Base-by-base conservation (phyloP, 768 basidiomycete genomes). In the Aureoboletus auriporus region DNA sequence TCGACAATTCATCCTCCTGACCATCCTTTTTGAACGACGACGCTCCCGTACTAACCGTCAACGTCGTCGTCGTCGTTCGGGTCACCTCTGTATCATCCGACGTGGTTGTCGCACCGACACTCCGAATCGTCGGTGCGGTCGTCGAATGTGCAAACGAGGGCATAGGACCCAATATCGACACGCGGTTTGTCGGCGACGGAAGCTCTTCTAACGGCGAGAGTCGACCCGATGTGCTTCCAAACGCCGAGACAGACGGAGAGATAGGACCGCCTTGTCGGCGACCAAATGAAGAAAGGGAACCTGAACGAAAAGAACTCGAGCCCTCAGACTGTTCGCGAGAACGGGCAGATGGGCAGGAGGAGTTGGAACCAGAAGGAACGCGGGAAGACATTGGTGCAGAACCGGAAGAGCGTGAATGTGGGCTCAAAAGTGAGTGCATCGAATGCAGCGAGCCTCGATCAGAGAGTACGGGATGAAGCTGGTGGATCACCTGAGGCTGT, bases 401-500 rank as follows among this genome's bases (percentile, higher is more conserved):
- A 39, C 78, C 77, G 1, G 80, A 78, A 39, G 74, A 72, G 26
- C 59, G 62, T 2, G 74, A 67, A 13, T 67, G 60, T 0, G 82
- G 79, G 54, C 71, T 73, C 16, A 83, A 62, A 46, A 78, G 77
- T 1, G 83, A 82, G 17, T 71, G 73, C 71, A 79, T 75, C 0
- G 85, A 86, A 55, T 83, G 77, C 10, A 88, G 62, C 0, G 86
- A 88, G 23, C 76, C 82, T 54, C 76, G 75, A 55, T 86, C 82
- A 20, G 86, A 83, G n/a, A 62, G 62, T 37, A 74, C 58, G 20
- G 67, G 58, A 33, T 66, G 68, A n/a, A 63, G 66, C 28, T 68
- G 68, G 44, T 77, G 73, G 31, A 76, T 63, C 34, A 75, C 63
- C 57, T 69, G 68, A 23, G 75, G 75, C 74, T 83, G 55, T 49